phyloP scores from a whole-genome alignment of 2,329 filamentous ascomycete genomes.

The Fusarium buxicola region DNA sequence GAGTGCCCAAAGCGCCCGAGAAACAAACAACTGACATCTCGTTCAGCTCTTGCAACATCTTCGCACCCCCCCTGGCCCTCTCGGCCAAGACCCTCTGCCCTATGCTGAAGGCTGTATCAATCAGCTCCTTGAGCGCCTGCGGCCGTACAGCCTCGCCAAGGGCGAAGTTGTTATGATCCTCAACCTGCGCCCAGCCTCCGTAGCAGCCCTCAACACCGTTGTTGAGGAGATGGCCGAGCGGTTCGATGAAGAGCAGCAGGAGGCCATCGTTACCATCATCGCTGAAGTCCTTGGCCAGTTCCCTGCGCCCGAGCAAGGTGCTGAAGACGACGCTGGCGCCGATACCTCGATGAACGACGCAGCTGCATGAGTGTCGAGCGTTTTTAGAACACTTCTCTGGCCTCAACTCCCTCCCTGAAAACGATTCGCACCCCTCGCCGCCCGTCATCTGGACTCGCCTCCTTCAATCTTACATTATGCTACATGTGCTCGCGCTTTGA shows the following conservation, averaged over 20 bases:
- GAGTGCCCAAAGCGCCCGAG: not conserved
- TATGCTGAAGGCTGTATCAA: conserved; percentile 66
- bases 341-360: conserved; percentile 55
- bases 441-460: not conserved
- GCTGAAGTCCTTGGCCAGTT: conserved; percentile 68
- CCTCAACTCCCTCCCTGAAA: not conserved
- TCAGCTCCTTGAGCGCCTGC: conserved; percentile 65
- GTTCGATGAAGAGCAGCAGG: conserved; percentile 69
- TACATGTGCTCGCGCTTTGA: conserved; percentile 67
- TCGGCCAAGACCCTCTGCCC: conserved; percentile 64
- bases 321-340: conserved; percentile 44
- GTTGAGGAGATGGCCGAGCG: conserved; percentile 74
- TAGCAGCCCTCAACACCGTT: conserved; percentile 69
- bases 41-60: conserved; percentile 71
- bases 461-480: conserved; percentile 56
- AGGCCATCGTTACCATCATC: conserved; percentile 67
- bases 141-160: conserved; percentile 71
- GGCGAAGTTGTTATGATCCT: conserved; percentile 76
- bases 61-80: conserved; percentile 64
- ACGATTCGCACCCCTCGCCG: not conserved
- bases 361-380: conserved; percentile 38
- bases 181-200: conserved; percentile 70
- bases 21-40: conserved; percentile 9
- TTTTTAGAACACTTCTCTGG: conserved; percentile 7
- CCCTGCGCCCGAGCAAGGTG: conserved; percentile 45